Base-by-base conservation (phyloP, 2,329 filamentous ascomycete species). In the Colletotrichum sidae region DNA sequence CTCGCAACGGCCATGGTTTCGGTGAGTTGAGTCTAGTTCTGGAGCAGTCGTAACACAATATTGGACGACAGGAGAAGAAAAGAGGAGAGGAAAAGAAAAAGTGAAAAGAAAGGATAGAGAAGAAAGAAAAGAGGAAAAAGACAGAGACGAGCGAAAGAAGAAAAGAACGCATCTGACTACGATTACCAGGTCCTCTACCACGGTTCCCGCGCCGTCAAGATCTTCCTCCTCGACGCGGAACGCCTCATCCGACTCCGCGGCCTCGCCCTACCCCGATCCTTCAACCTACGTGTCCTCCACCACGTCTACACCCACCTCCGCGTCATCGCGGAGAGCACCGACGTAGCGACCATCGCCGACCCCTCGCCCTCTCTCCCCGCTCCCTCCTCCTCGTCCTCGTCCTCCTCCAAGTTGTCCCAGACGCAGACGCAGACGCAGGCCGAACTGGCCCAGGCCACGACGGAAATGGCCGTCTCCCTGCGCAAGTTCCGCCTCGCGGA, bases 271-370 rank as follows among this genome's bases (percentile, higher is more conserved):
- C 71, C 69, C 8, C 81, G 80, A 44, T 79, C 80, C 2, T 76
- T 79, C 13, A 79, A 81, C 17, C 71, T 77, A 1, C 77, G 81
- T 2, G 68, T 83, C 0, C 69, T 84, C 0, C 82, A 84, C 62
- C 81, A 83, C 61, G 81, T 81, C 70, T 84, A 84, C 63, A 79
- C 77, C 0, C 81, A 79, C 54, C 72, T 81, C 6, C 77, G 82
- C 0, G 76, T 84, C 0, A 78, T 83, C 15, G 73, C 79, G n/a
- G 81, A 84, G 68, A 83, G 80, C 42, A 72, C 72, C 0, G 47
- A 72, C 2, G 44, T 66, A n/a, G 41, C 41, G 5, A 44, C 47
- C 15, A 60, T 62, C 11, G 35, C 55, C 51, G 35, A n/a, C 37
- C 41, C 6, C 41, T 52, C 15, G 62, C 61, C 11, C 34, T 52